These are phyloP conservation scores for Aspergillus persii DNA, from an alignment of 2,329 filamentous ascomycete genomes.

Conservation along the genomic window DNA sequence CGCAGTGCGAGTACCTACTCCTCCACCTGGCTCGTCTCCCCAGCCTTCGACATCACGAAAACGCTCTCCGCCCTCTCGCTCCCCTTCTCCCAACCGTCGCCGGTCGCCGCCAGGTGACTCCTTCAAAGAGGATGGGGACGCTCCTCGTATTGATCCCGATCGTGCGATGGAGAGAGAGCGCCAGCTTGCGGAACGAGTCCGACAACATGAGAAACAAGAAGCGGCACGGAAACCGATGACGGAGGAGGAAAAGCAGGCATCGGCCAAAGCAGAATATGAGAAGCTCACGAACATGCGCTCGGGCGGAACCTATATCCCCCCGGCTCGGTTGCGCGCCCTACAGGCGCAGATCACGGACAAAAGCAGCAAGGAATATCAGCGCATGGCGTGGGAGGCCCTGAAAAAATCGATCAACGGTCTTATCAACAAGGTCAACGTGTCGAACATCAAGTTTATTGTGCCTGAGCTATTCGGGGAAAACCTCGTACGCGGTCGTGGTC, in stretches of 20 bases:
- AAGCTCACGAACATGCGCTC: conserved; percentile 89
- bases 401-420: conserved; percentile 99
- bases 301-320: conserved; percentile 94
- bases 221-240: conserved; percentile 54
- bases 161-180: conserved; percentile 51
- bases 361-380: conserved; percentile 93
- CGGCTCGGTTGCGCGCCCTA: conserved; percentile 81
- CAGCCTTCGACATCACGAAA: conserved; percentile 53
- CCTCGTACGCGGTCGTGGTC: conserved; percentile 79
- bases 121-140: conserved; percentile 35
- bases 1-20: conserved; percentile 60
- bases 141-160: conserved; percentile 51
- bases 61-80: conserved; percentile 55
- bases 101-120: conserved; percentile 45
- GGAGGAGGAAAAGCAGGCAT: conserved; percentile 82
- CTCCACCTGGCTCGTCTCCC: conserved; percentile 49
- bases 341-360: conserved; percentile 98
- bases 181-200: conserved; percentile 53
- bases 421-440: conserved; percentile 98
- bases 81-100: conserved; percentile 52
- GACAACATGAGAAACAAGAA: conserved; percentile 51
- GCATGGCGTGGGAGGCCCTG: conserved; percentile 97
- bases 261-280: conserved; percentile 88
- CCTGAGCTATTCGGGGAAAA: conserved; percentile 96
- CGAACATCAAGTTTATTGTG: conserved; percentile 96